Base-by-base conservation (phyloP, 257 asterid species). In the Nicotiana otophora region DNA sequence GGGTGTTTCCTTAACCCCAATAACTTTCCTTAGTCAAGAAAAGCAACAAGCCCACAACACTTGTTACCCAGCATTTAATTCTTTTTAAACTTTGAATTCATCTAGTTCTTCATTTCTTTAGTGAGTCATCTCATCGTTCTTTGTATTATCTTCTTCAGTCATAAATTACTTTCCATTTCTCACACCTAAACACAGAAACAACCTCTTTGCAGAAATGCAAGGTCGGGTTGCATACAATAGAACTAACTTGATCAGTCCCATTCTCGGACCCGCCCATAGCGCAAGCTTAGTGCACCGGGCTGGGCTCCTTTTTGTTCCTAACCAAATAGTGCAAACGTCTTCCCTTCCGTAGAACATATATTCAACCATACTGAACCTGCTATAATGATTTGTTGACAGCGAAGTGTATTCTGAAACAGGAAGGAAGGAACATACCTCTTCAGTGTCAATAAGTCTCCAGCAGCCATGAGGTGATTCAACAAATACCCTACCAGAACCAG, bases 401-500 rank as follows among this genome's bases (percentile, higher is more conserved):
- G 0, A 74, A 23, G 15, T 51, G 28, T 60, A 75, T 51, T 51
- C 64, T 75, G 61, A 28, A 28, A 74, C 51, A 51, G n/a, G 48
- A 48, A 14, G 62, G 2, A 33, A 84, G 60, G 83, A 55, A 26
- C 34, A 48, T 85, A 96, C 98, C 99, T 93, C 95, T 87, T 90
- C 93, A 28, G 98, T 85, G 84, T 94, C 98, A 76, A 95, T 87
- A 69, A 96, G 95, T 78, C 91, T 89, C 99, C 99, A 96, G 82
- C 30, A 23, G 67, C 99, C 98, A 82, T 83, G 86, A 57, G 91
- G 87, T 16, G 95, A 88, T 87, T 96, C 98, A 80, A 96, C 91
- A 84, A 94, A 93, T 77, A 96, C 94, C 86, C 97, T 90, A 84
- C 98, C 97, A 26, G 98, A 92, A 87, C 99, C 98, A 86, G 98